These are phyloP conservation scores for Ambrosia hybrid DNA, from an alignment of 140 eudicot genomes.

Conservation along the genomic window DNA sequence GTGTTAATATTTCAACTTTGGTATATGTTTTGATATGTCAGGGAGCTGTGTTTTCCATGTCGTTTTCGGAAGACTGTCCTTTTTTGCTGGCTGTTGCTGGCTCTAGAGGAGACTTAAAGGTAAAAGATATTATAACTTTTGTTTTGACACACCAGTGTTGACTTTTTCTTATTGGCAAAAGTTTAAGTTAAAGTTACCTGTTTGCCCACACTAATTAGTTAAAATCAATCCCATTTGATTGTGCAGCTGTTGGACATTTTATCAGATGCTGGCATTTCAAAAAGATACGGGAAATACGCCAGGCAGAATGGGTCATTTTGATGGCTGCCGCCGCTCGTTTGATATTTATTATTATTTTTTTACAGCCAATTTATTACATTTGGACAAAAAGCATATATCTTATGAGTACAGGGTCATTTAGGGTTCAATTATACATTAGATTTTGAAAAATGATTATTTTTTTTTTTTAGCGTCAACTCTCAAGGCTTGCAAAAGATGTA, in stretches of 20 bases:
- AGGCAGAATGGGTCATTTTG: constrained; percentile 29
- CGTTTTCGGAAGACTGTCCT: constrained; percentile 71
- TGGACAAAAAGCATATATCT: neutral
- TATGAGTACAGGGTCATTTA: constrained; percentile 6
- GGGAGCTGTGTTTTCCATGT: constrained; percentile 88
- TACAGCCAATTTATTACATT: too few relatives aligned
- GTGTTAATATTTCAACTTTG: neutral
- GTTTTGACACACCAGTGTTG: neutral
- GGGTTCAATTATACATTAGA: neutral
- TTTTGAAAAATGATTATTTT: too few relatives aligned
- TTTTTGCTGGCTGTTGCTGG: constrained; percentile 83
- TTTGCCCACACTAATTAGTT: too few relatives aligned
- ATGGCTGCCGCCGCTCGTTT: neutral
- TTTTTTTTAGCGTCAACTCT: too few relatives aligned
- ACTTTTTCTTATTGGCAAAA: neutral
- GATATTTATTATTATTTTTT: neutral
- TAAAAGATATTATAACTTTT: constrained; percentile 24
- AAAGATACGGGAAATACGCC: constrained; percentile 50
- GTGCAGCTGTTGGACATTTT: constrained; percentile 73
- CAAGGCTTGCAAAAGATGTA: too few relatives aligned
- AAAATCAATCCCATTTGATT: too few relatives aligned
- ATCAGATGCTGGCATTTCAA: constrained; percentile 54
- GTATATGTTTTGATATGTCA: constrained; percentile 25
- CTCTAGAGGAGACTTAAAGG: constrained; percentile 74
- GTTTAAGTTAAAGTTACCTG: too few relatives aligned